phyloP scores from a whole-genome alignment of 768 basidiomycete species.

The Suillus ampliporus region DNA sequence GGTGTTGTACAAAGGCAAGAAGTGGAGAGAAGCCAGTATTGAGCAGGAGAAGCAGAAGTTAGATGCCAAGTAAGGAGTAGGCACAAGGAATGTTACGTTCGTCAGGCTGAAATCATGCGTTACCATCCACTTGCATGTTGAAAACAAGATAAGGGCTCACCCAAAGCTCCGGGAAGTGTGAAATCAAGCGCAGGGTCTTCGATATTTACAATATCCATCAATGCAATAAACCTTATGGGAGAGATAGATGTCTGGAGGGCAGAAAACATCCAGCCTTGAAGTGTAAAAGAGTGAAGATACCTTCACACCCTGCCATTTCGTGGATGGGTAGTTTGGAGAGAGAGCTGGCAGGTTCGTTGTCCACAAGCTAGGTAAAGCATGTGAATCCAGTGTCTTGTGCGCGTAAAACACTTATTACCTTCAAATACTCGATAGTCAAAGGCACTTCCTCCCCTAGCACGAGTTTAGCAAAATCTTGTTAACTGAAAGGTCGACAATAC shows the following conservation, averaged over 20 bases:
- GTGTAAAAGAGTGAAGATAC: constrained; percentile 46
- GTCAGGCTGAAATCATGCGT: constrained; percentile 56
- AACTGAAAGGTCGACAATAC: constrained; percentile 95
- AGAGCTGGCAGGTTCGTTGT: constrained; percentile 84
- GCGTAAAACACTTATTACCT: constrained; percentile 51
- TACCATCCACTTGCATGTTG: not conserved
- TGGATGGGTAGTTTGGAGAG: constrained; percentile 71
- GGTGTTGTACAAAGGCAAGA: too few species aligned
- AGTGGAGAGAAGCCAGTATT: too few species aligned
- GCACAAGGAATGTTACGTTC: constrained; percentile 84
- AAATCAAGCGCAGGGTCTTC: constrained; percentile 95
- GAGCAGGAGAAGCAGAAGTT: too few species aligned
- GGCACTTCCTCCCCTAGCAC: constrained; percentile 88
- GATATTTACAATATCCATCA: constrained; percentile 67
- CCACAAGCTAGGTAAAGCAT: constrained; percentile 67
- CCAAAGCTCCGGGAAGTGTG: constrained; percentile 92
- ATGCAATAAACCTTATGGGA: constrained; percentile 60
- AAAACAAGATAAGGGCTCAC: constrained; percentile 48
- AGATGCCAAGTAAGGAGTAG: constrained; percentile 25
- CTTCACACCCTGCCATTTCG: constrained; percentile 58
- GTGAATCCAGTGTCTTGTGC: constrained; percentile 7
- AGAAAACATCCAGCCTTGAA: not conserved
- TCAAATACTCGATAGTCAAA: constrained; percentile 80
- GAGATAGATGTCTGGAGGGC: constrained; percentile 40
- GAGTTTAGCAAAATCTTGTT: constrained; percentile 94